Base-by-base conservation (phyloP, 208 protist species). In the Trypanosoma vivax region DNA sequence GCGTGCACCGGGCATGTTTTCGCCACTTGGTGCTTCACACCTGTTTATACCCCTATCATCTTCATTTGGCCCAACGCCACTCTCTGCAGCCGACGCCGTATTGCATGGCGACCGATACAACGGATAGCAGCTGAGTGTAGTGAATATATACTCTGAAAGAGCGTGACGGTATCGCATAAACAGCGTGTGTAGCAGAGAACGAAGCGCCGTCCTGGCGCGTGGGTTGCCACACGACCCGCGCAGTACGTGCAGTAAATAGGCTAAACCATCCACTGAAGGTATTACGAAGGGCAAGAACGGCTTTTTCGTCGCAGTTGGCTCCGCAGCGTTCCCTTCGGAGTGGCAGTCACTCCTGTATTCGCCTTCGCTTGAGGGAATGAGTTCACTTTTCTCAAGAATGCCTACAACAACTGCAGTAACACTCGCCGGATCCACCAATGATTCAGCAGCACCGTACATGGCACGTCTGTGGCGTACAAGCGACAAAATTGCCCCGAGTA, bases 311-410 rank as follows among this genome's bases (percentile, higher is more conserved):
- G 55, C 7, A 0, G 57, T 43, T n/a, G 50, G 38, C 1, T 39
- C 30, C n/a, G 24, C 10, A 21, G 7, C 42, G 25, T 24, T 21
- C 19, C 14, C 35, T n/a, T 42, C 18, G 18, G 27, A 7, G 14
- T 11, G 6, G 27, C 57, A 41, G 31, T 63, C 63, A 4, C 41
- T 49, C 9, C 58, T 64, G 10, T 51, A 53, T n/a, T 27, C 33
- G 33, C n/a, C 28, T 23, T 33, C 38, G 7, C 13, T 16, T 5
- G 3, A 13, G 1, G 59, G 39, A 10, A 81, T 38, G 5, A 87
- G 57, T 16, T 50, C 41, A n/a, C 80, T 72, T n/a, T 60, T 45
- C 21, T 16, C 28, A 46, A 87, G 50, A 34, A 78, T 31, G 3
- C 11, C 23, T 4, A 73, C 14, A 10, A 83, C 0, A 3, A 53